phyloP scores from a whole-genome alignment of 495 filamentous ascomycete species.

The Ramalina intermedia region DNA sequence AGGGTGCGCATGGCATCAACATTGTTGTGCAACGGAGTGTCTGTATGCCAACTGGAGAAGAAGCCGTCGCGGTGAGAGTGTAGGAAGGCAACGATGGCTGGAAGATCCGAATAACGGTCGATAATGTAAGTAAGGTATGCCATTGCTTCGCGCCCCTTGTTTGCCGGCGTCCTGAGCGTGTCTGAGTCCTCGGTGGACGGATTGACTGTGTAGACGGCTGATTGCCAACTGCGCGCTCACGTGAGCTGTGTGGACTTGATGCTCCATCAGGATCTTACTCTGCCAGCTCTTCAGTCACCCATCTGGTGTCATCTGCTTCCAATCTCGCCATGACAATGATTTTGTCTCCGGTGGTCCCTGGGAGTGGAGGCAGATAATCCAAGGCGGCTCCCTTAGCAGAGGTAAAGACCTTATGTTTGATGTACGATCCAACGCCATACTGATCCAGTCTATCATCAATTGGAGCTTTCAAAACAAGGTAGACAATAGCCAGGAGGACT shows the following conservation, averaged over 20 bases:
- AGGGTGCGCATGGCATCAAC: conserved; percentile 24
- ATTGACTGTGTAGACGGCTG: conserved; percentile 46
- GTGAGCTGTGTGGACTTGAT: conserved; percentile 14
- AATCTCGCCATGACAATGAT: conserved; percentile 27
- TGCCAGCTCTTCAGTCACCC: conserved; percentile 25
- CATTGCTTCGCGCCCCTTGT: conserved; percentile 35
- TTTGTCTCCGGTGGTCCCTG: conserved; percentile 15
- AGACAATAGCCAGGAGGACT: conserved; percentile 20
- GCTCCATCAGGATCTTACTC: conserved; percentile 24
- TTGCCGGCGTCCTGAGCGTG: conserved; percentile 19
- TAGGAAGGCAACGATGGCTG: conserved; percentile 34
- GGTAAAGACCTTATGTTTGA: conserved; percentile 21
- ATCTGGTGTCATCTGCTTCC: conserved; percentile 25
- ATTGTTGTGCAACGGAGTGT: conserved; percentile 21
- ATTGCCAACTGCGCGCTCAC: conserved; percentile 23
- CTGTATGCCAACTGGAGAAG: conserved; percentile 29
- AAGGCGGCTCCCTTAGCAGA: conserved; percentile 1
- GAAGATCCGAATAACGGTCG: conserved; percentile 33
- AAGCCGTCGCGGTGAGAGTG: conserved; percentile 30
- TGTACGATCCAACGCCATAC: conserved; percentile 30
- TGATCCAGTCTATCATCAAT: conserved; percentile 29
- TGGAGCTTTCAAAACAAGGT: conserved; percentile 26
- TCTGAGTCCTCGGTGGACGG: conserved; percentile 24
- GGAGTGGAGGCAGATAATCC: conserved; percentile 14
- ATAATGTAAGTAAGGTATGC: conserved; percentile 38